Evolutionary conservation across 202 grass and related monocot species (phyloP).

Genomic region (Elaeis oleifera): DNA sequence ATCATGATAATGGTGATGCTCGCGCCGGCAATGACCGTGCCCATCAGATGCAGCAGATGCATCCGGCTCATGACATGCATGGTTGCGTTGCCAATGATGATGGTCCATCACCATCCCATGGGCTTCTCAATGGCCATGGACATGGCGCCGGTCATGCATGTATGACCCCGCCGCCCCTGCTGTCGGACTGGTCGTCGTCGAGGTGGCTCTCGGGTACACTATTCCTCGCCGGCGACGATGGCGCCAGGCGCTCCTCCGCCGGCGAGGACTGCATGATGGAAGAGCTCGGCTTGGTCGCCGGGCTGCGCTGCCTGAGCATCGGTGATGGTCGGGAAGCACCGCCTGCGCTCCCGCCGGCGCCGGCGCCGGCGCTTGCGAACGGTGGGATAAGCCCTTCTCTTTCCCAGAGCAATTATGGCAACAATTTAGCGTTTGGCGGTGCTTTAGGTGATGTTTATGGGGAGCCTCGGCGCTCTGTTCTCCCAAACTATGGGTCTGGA

Average conservation of each 20-base stretch:
- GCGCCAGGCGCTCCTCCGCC: constrained; percentile 4
- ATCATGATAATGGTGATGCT: constrained; percentile 1
- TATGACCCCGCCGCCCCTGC: too few species aligned
- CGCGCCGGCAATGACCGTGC: neutral
- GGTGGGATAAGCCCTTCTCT: constrained; percentile 5
- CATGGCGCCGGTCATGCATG: too few species aligned
- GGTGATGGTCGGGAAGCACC: constrained; percentile 22
- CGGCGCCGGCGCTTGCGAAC: constrained; percentile 1
- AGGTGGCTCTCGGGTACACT: too few species aligned
- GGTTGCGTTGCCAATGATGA: constrained; percentile 11
- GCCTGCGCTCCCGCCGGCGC: constrained; percentile 3
- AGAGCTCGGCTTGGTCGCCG: constrained; percentile 32
- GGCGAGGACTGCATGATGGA: constrained; percentile 16
- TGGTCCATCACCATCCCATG: too few species aligned
- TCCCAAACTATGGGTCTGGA: neutral
- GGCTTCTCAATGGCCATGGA: too few species aligned
- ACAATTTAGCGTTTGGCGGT: constrained; percentile 8
- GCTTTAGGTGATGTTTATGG: constrained; percentile 1
- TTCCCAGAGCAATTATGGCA: constrained; percentile 8
- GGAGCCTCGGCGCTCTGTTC: constrained; percentile 32
- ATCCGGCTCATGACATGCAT: neutral
- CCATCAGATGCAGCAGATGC: too few species aligned
- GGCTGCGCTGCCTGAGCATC: constrained; percentile 37
- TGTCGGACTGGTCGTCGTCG: too few species aligned
- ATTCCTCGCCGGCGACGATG: neutral